Evolutionary conservation across 345 rosid species (phyloP).

Genomic region (Eucalyptus decipiens): DNA sequence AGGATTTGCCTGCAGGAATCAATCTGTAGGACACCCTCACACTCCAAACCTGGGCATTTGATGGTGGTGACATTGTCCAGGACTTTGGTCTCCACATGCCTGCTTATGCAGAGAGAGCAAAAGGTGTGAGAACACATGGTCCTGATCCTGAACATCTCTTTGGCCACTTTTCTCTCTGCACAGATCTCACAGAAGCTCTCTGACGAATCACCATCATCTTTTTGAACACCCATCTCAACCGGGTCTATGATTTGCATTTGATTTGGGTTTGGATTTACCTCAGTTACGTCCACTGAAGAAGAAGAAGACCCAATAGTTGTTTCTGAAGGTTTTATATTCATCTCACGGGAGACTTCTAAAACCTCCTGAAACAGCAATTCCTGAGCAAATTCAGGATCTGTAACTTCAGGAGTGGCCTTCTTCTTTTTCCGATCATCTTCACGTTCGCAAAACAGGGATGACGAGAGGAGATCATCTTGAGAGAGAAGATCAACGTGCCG

Average conservation of each 20-base stretch:
- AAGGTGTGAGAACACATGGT: conserved; percentile 30
- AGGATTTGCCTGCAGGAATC: conserved; percentile 28
- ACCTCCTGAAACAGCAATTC: background rate
- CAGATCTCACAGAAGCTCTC: conserved; percentile 43
- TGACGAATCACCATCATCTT: conserved; percentile 3
- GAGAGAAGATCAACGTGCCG: background rate
- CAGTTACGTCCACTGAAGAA: background rate
- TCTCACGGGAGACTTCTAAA: background rate
- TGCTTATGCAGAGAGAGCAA: conserved; percentile 43
- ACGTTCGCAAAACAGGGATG: background rate
- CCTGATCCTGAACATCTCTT: conserved; percentile 19
- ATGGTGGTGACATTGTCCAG: conserved; percentile 1
- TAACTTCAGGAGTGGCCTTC: background rate
- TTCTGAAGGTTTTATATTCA: background rate
- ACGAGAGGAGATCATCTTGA: background rate
- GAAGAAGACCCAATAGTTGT: background rate
- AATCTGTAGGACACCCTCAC: conserved; percentile 25
- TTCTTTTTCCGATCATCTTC: background rate
- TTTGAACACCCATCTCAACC: background rate
- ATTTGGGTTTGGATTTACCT: background rate
- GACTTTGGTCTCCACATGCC: conserved; percentile 25
- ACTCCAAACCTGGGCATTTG: conserved; percentile 45
- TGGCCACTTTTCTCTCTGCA: conserved; percentile 19
- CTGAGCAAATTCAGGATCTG: background rate
- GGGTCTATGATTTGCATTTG: background rate